Evolutionary conservation across 116 monocot genomes (phyloP), one percentile per base, ranked within the genome.

Genomic region (Iris pallida): DNA sequence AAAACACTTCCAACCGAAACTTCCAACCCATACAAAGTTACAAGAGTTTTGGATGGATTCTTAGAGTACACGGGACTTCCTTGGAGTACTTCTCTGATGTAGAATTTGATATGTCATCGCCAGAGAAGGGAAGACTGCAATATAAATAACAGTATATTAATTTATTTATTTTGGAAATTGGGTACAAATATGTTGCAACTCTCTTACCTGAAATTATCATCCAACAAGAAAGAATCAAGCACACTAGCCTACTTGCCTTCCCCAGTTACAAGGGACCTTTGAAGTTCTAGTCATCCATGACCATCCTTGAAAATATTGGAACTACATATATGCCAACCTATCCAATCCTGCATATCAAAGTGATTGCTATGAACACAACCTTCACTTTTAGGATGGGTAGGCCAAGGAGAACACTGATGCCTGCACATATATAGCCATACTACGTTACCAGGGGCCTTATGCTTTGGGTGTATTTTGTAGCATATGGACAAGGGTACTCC

Each of bases 251-350:
- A 2, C 87, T 75, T 0, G 80, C 84, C 55, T 48, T 78, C 13
- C 94, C 88, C 16, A 94, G 64, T 59, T 85, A 85, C 65, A 90
- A 90, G 0, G 90, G 90, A 0, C 94, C 94, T 0, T 81, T 81
- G 81, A 94, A 94, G 53, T 85, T 78, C 47, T 79, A 66, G 63
- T 90, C 85, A 0, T 14, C 16, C 85, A 88, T 90, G 20, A 83
- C 65, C 84, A 94, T 80, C 54, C 90, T 80, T 6, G 82, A 78
- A 16, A 94, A 90, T 40, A 94, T 90, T 0, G 90, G 94, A 4
- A 87, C 87, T 1, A 87, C 94, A 44, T 94, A 90, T 13, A 87
- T 80, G 2, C 90, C 85, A 0, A 87, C 85, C 90, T 85, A 87
- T 0, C 94, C 94, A 8, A 90, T 65, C 1, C 90, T 87, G 61